Base-by-base conservation (phyloP, 2,329 filamentous ascomycete species). In the Phialophora macrospora region DNA sequence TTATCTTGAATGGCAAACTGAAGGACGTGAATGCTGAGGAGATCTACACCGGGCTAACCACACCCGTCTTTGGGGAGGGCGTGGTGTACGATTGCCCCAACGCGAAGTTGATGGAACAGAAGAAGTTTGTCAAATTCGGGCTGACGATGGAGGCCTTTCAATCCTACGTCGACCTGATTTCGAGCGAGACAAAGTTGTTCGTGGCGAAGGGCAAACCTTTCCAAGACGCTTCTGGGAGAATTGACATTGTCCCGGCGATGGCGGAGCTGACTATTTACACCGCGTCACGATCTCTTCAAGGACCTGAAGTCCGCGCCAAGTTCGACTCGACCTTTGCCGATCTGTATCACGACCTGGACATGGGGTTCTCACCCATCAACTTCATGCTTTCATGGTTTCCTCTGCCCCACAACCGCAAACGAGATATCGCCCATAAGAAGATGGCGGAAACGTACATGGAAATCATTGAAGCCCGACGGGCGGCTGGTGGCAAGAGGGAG, bases 91-190 rank as follows among this genome's bases (percentile, higher is more conserved):
- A 96, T 77, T 96, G 92, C 79, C 91, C 92, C 34, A 96, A 96
- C 74, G 85, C 91, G 63, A 96, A 96, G 81, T 85, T 96, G 74
- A 96, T 96, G 91, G 92, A 96, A 81, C 92, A 96, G 83, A 96
- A 96, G 83, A 95, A 95, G 75, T 88, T 89, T 71, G 82, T 89
- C 80, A 88, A 89, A 73, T 88, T 84, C 69, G 87, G 87, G 32
- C 81, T 89, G 66, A 88, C 85, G 1, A 80, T 83, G 68, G 81
- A 84, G 28, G 84, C 86, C 20, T 82, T 89, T 62, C 81, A 82
- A 71, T 86, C 85, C 54, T 94, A 96, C 78, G 91, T 96, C 32
- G 88, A 87, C 64, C 87, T 96, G 74, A 94, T 96, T 75, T 83
- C 87, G 69, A 79, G 83, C 72, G 92, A 96, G 78, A 87, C 90